Evolutionary conservation across 306 rosid species (phyloP).

Genomic region (Rosa chinensis): DNA sequence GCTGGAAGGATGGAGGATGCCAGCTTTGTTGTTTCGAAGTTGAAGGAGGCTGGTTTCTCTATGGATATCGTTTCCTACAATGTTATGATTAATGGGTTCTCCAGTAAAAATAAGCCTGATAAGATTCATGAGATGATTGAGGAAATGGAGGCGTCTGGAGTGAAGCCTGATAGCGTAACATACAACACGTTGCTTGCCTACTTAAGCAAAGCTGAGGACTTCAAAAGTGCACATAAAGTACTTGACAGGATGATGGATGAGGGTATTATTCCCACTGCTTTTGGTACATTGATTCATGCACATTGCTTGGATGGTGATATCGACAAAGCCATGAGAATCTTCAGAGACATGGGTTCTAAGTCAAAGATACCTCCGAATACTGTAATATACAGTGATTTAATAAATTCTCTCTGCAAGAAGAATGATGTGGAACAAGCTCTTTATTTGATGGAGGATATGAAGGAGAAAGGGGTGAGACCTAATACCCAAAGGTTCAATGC

Average conservation of each 20-base stretch:
- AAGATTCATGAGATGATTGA: constrained; percentile 50
- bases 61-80: constrained; percentile 61
- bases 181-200: constrained; percentile 70
- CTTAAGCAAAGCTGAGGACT: constrained; percentile 58
- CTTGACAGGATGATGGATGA: constrained; percentile 57
- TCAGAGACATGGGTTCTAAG: constrained; percentile 47
- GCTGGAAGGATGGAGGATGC: constrained; percentile 89
- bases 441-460: constrained; percentile 64
- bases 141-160: constrained; percentile 63
- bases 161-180: constrained; percentile 63
- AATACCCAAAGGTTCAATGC: constrained; percentile 63
- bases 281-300: constrained; percentile 71
- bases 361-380: constrained; percentile 64
- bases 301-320: constrained; percentile 51
- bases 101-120: constrained; percentile 60
- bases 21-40: constrained; percentile 47
- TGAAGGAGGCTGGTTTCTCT: constrained; percentile 66
- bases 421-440: constrained; percentile 43
- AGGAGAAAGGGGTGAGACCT: constrained; percentile 51
- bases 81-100: constrained; percentile 66
- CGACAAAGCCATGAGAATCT: constrained; percentile 60
- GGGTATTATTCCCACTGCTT: constrained; percentile 61
- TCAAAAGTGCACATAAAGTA: constrained; percentile 36
- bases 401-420: constrained; percentile 66
- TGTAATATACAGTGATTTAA: constrained; percentile 55